phyloP scores from a whole-genome alignment of 2,329 filamentous ascomycete species.

The Alternaria rosae region DNA sequence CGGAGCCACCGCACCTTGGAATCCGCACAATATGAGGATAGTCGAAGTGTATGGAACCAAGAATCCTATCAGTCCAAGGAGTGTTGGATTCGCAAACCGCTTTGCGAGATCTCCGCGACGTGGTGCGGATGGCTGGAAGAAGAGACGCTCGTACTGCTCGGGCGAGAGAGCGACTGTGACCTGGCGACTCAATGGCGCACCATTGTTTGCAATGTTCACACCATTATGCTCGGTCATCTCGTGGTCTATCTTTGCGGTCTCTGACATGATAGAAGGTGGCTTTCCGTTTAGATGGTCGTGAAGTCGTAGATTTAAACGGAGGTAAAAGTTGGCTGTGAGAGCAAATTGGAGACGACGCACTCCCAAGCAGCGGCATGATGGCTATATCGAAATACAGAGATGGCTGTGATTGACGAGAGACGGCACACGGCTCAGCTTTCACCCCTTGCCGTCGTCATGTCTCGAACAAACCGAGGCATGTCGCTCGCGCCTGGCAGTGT shows the following conservation, averaged over 20 bases:
- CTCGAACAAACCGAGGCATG: slow-evolving; percentile 9
- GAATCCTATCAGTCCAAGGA: slow-evolving; percentile 29
- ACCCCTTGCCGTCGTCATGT: slow-evolving; percentile 12
- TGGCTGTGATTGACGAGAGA: background rate
- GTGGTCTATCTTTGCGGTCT: slow-evolving; percentile 20
- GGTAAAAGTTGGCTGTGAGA: background rate
- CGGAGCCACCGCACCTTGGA: slow-evolving; percentile 27
- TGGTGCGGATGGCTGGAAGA: slow-evolving; percentile 32
- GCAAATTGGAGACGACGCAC: background rate
- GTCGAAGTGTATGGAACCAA: slow-evolving; percentile 32
- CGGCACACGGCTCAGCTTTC: background rate
- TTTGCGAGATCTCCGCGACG: slow-evolving; percentile 31
- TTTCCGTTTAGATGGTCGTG: background rate
- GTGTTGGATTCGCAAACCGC: slow-evolving; percentile 27
- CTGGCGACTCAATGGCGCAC: slow-evolving; percentile 24
- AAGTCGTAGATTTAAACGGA: background rate
- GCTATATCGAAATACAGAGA: background rate
- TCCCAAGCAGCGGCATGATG: background rate
- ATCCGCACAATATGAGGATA: slow-evolving; percentile 29
- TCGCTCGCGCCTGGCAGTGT: background rate
- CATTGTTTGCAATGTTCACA: slow-evolving; percentile 9
- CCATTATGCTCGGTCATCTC: slow-evolving; percentile 27
- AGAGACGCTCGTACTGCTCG: slow-evolving; percentile 34
- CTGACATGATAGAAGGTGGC: slow-evolving; percentile 16
- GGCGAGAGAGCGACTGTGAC: slow-evolving; percentile 27